These are phyloP conservation scores for Monosporozyma unispora DNA, from an alignment of 805 yeast species.

Conservation along the genomic window DNA sequence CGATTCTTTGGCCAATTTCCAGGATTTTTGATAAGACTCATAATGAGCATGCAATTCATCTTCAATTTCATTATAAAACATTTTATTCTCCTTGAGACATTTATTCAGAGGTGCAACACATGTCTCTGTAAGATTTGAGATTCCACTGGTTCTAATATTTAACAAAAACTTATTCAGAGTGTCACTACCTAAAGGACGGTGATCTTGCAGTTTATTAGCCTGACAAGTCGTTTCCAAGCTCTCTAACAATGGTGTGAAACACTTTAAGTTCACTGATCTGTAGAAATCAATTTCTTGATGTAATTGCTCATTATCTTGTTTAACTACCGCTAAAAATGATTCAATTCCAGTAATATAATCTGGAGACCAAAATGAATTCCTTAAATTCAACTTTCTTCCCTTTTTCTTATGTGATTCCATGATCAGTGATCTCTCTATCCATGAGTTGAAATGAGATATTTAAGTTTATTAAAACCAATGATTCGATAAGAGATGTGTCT, in stretches of 20 bases:
- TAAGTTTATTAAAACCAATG: too few relatives aligned
- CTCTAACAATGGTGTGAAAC: conserved; percentile 11
- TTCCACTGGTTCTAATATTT: neutral
- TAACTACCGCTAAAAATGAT: conserved; percentile 12
- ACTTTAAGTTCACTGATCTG: conserved; percentile 11
- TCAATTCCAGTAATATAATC: conserved; percentile 27
- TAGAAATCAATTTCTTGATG: conserved; percentile 13
- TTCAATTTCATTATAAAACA: conserved; percentile 7
- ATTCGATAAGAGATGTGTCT: neutral
- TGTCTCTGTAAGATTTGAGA: neutral
- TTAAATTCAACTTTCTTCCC: neutral
- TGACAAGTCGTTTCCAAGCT: neutral
- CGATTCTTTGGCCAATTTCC: conserved; percentile 8
- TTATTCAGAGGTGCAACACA: conserved; percentile 8
- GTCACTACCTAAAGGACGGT: neutral
- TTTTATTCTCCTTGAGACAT: conserved; percentile 3
- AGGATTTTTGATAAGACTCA: conserved; percentile 7
- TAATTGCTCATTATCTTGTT: conserved; percentile 14
- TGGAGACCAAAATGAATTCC: conserved; percentile 26
- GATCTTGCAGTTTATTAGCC: neutral
- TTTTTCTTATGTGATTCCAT: neutral
- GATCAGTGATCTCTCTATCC: neutral
- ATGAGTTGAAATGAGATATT: too few relatives aligned
- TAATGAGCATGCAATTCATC: conserved; percentile 5
- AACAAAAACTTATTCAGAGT: neutral